A percentile compares a stretch with the other conserved stretches of the same genome.
phyloP scores from a whole-genome alignment of 306 rosid genomes.

The Prunus armeniaca region DNA sequence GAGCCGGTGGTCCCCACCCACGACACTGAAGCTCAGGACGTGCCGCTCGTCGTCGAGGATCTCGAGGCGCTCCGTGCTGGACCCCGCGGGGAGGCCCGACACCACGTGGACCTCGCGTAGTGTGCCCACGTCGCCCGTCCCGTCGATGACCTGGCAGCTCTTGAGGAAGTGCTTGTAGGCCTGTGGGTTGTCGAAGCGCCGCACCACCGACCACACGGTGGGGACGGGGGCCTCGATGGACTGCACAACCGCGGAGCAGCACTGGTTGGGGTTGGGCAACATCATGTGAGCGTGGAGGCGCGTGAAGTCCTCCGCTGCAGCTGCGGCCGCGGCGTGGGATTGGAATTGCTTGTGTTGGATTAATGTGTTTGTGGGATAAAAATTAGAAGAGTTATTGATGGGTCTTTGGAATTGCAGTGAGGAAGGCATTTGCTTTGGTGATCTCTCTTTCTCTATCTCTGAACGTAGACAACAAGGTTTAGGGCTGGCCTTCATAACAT shows the following conservation, averaged over 20 bases:
- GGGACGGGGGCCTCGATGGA: conserved; percentile 60
- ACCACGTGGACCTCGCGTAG: conserved; percentile 73
- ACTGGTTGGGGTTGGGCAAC: conserved; percentile 60
- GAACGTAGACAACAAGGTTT: background rate
- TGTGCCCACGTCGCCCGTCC: conserved; percentile 65
- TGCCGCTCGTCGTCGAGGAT: conserved; percentile 90
- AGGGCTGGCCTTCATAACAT: background rate
- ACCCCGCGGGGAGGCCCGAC: conserved; percentile 86
- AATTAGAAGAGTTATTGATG: conserved; percentile 31
- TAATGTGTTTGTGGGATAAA: background rate
- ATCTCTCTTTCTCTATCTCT: background rate
- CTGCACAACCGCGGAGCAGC: conserved; percentile 77
- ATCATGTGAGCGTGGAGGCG: conserved; percentile 48
- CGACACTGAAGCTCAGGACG: conserved; percentile 84
- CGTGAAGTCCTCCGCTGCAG: background rate
- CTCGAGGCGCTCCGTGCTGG: conserved; percentile 87
- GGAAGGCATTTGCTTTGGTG: conserved; percentile 53
- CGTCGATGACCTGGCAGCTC: conserved; percentile 83
- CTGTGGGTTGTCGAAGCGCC: conserved; percentile 90
- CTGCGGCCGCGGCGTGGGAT: background rate
- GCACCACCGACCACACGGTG: conserved; percentile 77
- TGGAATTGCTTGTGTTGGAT: conserved; percentile 42
- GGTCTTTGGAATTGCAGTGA: conserved; percentile 58
- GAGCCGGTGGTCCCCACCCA: conserved; percentile 88
- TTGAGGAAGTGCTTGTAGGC: conserved; percentile 83